Percentiles rank a stretch among this genome's conserved stretches.
Evolutionary conservation across 2,329 filamentous ascomycete genomes (phyloP).

Genomic region (Claviceps capensis): DNA sequence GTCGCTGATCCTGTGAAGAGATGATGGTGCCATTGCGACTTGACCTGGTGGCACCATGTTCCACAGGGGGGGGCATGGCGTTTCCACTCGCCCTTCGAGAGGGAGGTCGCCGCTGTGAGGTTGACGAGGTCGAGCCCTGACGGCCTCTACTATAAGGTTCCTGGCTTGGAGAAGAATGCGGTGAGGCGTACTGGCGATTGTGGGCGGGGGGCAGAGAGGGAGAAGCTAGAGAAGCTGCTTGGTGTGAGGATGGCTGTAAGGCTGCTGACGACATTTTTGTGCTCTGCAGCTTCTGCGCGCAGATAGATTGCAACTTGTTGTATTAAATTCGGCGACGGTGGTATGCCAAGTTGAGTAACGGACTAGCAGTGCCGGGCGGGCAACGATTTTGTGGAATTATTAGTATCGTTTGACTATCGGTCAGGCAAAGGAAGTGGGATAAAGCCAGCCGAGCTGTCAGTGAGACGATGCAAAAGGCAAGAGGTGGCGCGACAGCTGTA

Average conservation of each 20-base stretch:
- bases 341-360: neutral
- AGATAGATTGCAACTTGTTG: constrained; percentile 1
- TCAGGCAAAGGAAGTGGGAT: neutral
- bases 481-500: constrained; percentile 1
- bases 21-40: constrained; percentile 30
- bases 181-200: constrained; percentile 37
- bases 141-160: constrained; percentile 42
- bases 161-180: constrained; percentile 36
- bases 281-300: constrained; percentile 8
- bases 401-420: neutral
- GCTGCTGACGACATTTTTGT: constrained; percentile 38
- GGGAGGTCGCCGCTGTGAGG: constrained; percentile 37
- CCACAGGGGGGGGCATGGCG: constrained; percentile 22
- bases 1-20: constrained; percentile 29
- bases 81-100: constrained; percentile 39
- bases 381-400: neutral
- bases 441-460: neutral
- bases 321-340: constrained; percentile 2
- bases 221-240: constrained; percentile 34
- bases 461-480: neutral
- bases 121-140: constrained; percentile 32
- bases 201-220: constrained; percentile 35
- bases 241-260: constrained; percentile 45
- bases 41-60: constrained; percentile 31
- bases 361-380: neutral